These are phyloP conservation scores for Atractiella rhizophila DNA, from an alignment of 768 basidiomycete species.

Conservation along the genomic window DNA sequence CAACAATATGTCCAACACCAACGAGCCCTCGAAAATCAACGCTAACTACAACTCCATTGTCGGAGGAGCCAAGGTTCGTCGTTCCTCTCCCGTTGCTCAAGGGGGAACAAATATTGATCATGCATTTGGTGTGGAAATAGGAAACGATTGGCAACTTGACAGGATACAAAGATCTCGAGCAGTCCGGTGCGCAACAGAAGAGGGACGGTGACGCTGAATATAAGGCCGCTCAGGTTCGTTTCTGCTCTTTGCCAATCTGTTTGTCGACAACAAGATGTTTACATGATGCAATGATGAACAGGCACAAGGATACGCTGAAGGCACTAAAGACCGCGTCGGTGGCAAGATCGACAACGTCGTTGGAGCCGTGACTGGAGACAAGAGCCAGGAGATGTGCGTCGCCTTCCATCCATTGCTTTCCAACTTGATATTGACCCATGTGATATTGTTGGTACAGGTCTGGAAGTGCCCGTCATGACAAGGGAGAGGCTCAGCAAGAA, in stretches of 20 bases:
- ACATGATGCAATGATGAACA: no score
- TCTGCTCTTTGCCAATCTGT: no score
- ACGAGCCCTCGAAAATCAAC: not conserved
- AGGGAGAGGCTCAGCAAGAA: no score
- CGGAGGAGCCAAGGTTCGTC: constrained; percentile 4
- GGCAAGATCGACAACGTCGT: constrained; percentile 10
- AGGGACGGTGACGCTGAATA: constrained; percentile 8
- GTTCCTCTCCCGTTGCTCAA: no score
- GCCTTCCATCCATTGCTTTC: not conserved
- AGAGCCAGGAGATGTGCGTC: constrained; percentile 4
- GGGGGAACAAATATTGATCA: no score
- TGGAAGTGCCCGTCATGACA: no score
- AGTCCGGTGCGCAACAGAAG: constrained; percentile 3
- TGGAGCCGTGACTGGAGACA: constrained; percentile 9
- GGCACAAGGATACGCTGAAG: constrained; percentile 7
- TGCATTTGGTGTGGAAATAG: no score
- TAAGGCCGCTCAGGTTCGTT: constrained; percentile 8
- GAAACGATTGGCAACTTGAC: constrained; percentile 6
- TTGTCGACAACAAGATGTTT: no score
- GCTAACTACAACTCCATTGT: constrained; percentile 7
- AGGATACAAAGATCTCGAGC: constrained; percentile 3
- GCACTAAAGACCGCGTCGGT: constrained; percentile 2
- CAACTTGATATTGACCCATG: no score
- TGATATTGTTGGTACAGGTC: no score
- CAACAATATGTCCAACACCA: no score